Evolutionary conservation across 306 rosid genomes (phyloP).

Genomic region (Calophaca sinica): DNA sequence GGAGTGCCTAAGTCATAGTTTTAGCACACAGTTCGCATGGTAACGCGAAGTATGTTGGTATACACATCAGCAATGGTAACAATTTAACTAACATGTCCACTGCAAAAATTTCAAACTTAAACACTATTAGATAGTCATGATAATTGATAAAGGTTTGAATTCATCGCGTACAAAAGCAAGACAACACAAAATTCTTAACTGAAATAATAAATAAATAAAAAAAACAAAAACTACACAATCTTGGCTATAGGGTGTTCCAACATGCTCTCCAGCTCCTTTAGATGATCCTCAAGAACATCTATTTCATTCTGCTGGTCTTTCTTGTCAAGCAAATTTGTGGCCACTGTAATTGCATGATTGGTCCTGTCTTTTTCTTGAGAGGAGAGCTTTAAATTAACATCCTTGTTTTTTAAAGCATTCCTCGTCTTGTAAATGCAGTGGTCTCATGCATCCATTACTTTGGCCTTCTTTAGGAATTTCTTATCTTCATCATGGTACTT

Average conservation of each 20-base stretch:
- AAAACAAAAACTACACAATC: neutral
- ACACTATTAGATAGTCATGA: no score
- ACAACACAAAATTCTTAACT: neutral
- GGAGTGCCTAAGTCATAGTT: no score
- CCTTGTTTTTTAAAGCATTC: neutral
- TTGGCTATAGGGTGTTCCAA: neutral
- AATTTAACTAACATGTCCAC: no score
- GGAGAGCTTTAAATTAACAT: neutral
- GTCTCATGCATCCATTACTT: constrained; percentile 48
- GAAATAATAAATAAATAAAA: neutral
- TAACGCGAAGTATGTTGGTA: no score
- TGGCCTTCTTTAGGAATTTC: constrained; percentile 42
- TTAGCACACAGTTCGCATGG: no score
- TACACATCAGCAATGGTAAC: no score
- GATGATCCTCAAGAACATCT: neutral
- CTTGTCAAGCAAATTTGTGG: constrained; percentile 45
- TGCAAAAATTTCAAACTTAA: no score
- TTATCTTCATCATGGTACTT: constrained; percentile 51
- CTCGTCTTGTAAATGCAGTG: constrained; percentile 47
- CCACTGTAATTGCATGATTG: constrained; percentile 43
- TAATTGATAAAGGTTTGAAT: neutral
- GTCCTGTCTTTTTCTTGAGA: constrained; percentile 45
- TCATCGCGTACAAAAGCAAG: neutral
- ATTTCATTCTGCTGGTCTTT: neutral
- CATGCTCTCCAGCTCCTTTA: constrained; percentile 38